These are phyloP conservation scores for Hemileia vastatrix DNA, from an alignment of 1,284 basidiomycete genomes.

Conservation along the genomic window DNA sequence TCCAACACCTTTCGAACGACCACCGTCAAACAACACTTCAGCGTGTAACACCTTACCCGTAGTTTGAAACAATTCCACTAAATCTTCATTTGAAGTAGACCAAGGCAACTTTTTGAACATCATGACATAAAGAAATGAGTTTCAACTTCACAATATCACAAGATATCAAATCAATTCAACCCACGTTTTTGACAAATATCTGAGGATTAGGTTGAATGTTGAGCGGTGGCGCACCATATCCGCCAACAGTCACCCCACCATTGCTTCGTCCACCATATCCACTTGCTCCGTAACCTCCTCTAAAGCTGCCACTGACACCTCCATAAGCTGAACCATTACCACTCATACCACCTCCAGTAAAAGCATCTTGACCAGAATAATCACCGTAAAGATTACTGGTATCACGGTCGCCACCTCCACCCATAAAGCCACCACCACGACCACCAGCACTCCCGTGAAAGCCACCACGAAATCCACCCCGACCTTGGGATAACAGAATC, in stretches of 20 bases:
- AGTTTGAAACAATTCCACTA: constrained; percentile 96
- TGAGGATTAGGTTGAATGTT: constrained; percentile 75
- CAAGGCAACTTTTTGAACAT: constrained; percentile 64
- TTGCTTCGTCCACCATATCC: constrained; percentile 45
- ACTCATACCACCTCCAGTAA: constrained; percentile 46
- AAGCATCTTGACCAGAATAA: constrained; percentile 61
- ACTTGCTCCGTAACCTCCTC: constrained; percentile 47
- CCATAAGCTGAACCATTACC: constrained; percentile 33
- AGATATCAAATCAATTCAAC: constrained; percentile 44
- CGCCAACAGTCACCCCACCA: constrained; percentile 28
- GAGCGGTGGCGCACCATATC: constrained; percentile 43
- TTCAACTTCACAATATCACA: neutral
- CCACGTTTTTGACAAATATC: constrained; percentile 92
- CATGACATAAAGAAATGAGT: neutral
- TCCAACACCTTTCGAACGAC: constrained; percentile 79
- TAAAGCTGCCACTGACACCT: constrained; percentile 45
- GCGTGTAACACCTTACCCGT: constrained; percentile 88
- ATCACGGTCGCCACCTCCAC: constrained; percentile 48
- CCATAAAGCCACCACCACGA: constrained; percentile 51
- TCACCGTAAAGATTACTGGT: constrained; percentile 69
- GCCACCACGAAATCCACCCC: constrained; percentile 56
- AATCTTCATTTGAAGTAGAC: constrained; percentile 97
- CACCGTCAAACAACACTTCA: constrained; percentile 81
- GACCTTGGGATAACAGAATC: too few relatives aligned
- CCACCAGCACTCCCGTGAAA: constrained; percentile 53